phyloP scores from a whole-genome alignment of 371 early-diverging fungal species.

The Catenaria anguillulae region DNA sequence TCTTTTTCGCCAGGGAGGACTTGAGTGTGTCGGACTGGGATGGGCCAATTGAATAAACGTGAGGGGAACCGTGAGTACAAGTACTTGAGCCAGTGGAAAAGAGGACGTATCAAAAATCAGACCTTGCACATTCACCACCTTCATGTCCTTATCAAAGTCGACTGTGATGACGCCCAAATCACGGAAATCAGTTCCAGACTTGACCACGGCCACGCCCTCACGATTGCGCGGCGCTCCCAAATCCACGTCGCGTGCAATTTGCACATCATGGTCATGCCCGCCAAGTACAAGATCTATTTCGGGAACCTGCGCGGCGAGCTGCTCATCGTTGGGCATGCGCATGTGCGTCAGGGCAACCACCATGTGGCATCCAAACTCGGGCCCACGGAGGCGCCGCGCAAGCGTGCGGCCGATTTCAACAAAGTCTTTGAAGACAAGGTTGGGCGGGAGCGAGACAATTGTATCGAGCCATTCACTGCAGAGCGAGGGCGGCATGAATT shows the following conservation, averaged over 20 bases:
- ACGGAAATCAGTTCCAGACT: constrained; percentile 49
- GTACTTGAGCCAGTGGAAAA: too few species aligned
- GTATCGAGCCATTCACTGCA: constrained; percentile 44
- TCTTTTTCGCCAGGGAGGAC: too few species aligned
- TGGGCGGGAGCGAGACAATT: constrained; percentile 39
- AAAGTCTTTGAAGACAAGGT: constrained; percentile 34
- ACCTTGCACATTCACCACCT: background rate
- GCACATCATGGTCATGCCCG: constrained; percentile 38
- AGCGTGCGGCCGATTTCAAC: constrained; percentile 26
- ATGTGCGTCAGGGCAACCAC: constrained; percentile 49
- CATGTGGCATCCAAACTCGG: constrained; percentile 27
- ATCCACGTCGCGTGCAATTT: background rate
- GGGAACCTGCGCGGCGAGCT: constrained; percentile 26
- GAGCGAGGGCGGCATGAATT: background rate
- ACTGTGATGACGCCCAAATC: constrained; percentile 17
- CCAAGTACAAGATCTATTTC: constrained; percentile 44
- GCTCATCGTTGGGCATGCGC: constrained; percentile 43
- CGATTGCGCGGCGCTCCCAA: constrained; percentile 1
- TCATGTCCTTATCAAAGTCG: background rate
- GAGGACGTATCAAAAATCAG: too few species aligned
- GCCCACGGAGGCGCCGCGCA: constrained; percentile 19
- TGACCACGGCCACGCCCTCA: constrained; percentile 29
- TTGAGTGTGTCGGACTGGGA: too few species aligned
- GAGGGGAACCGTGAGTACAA: too few species aligned
- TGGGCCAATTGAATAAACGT: too few species aligned